phyloP scores from a whole-genome alignment of 305 asterid genomes.

The Lippia alba region DNA sequence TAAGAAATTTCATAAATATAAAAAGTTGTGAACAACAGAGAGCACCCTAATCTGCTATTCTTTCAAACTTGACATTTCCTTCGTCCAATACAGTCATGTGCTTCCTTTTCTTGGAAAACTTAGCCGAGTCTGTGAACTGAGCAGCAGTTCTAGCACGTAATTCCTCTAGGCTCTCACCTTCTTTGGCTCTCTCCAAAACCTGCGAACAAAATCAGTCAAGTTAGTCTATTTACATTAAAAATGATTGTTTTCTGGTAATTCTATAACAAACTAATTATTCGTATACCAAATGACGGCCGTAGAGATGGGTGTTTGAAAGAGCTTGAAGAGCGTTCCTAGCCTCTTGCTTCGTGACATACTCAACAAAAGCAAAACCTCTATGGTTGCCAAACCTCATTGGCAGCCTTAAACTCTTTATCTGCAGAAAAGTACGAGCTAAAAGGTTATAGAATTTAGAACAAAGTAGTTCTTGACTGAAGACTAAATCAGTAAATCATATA shows the following conservation, averaged over 20 bases:
- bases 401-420: conserved; percentile 84
- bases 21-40: not conserved
- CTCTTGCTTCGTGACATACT: conserved; percentile 88
- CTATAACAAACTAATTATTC: too few species aligned
- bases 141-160: conserved; percentile 83
- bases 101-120: conserved; percentile 73
- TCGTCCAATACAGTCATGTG: conserved; percentile 56
- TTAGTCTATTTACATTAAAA: not conserved
- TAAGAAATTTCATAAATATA: not conserved
- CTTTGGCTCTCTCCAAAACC: conserved; percentile 96
- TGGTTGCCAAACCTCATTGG: conserved; percentile 82
- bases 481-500: not conserved
- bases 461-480: not conserved
- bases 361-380: conserved; percentile 94
- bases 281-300: conserved; percentile 92
- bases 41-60: conserved; percentile 47
- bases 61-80: conserved; percentile 55
- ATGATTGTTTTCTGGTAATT: not conserved
- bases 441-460: not conserved
- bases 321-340: conserved; percentile 81
- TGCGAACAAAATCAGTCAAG: conserved; percentile 35
- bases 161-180: conserved; percentile 90
- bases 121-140: conserved; percentile 61
- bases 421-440: conserved; percentile 31
- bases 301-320: conserved; percentile 82